Percentiles rank a stretch among this genome's conserved stretches.
Conservation (phyloP, 495 filamentous ascomycete genomes). For the Neurospora intermedia region DNA sequence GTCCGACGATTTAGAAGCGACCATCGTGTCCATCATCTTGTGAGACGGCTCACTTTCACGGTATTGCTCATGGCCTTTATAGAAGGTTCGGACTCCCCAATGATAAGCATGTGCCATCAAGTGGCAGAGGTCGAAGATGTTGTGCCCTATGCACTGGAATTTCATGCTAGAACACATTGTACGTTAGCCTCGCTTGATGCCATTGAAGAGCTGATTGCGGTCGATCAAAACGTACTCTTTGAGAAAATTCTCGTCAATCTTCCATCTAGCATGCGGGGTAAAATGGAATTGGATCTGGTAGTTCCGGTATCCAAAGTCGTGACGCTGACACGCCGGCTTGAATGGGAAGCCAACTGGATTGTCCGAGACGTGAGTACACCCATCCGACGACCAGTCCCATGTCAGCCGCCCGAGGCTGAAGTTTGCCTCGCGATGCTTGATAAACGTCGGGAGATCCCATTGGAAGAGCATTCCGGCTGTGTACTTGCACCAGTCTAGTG, state of each 20-base stretch:
- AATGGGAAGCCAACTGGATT: neutral
- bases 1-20: neutral
- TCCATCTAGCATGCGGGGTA: neutral
- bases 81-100: neutral
- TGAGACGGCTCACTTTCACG: neutral
- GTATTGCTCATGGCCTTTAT: neutral
- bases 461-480: neutral
- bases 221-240: neutral
- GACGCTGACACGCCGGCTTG: neutral
- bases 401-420: neutral
- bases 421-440: neutral
- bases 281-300: neutral
- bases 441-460: neutral
- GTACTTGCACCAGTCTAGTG: neutral
- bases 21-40: neutral
- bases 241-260: neutral
- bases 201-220: neutral
- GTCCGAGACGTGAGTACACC: neutral
- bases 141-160: neutral
- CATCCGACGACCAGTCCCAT: neutral
- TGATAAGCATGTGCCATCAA: neutral
- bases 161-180: neutral
- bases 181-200: neutral
- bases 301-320: neutral
- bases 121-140: neutral